Evolutionary conservation across 1,284 basidiomycete species (phyloP), one percentile per base, ranked within the genome.

Genomic region (Neolentinus lepideus): DNA sequence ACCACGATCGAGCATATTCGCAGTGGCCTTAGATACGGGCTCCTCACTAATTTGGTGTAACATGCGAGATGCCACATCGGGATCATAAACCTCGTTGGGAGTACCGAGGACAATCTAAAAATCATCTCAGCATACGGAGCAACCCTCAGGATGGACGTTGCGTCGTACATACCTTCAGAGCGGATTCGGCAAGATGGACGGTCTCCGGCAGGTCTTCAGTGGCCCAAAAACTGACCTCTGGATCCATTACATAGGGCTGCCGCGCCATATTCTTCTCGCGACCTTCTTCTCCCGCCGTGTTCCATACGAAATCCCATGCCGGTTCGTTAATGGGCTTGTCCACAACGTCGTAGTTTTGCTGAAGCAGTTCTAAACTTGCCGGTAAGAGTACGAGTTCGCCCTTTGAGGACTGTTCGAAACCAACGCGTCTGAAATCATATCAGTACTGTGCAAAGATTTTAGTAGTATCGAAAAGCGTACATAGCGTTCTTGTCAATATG

Each of bases 401-500:
- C 52, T 67, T 69, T 36, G 71, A 71, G 9, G 68, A 69, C 60
- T 82, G 76, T 52, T 78, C 70, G 62, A 83, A 80, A 33, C 82
- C 80, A 58, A 84, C 78, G 54, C 82, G 77, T 61, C 85, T 84
- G 35, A 25, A 21, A 63, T 3, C 6, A 6, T 16, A 6, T 43
- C 4, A 54, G 14, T 59, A 59, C 31, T 10, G 22, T 11, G 58
- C 57, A 36, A 54, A 57, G 54, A 63, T 61, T 62, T 14, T 8
- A 31, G 26, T 47, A 38, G 51, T 27, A 3, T 45, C 48, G 22
- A 55, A n/a, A 52, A 16, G 22, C 91, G 69, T 65, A 94, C 91
- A 94, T 64, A 1, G 87, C 82, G 65, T 83, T 85, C 71, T 95
- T 96, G 69, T 96, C 90, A 47, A 97, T 76, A 62, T 89, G 78